These are phyloP conservation scores for Verticillium tricorpus DNA, from an alignment of 2,329 filamentous ascomycete species.

Conservation along the genomic window DNA sequence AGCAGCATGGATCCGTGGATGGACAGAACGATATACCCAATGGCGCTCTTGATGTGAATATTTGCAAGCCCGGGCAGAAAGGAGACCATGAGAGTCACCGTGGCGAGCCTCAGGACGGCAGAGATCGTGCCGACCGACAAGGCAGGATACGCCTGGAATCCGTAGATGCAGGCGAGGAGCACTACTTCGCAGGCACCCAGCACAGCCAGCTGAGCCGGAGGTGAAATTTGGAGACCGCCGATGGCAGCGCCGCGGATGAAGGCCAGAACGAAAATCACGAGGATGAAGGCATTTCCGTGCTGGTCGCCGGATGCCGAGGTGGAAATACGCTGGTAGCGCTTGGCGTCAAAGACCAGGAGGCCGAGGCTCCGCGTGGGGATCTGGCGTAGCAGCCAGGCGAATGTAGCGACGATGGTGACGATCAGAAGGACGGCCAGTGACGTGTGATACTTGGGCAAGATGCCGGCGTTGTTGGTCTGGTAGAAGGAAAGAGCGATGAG, in stretches of 20 bases:
- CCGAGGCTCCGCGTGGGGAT: slow-evolving; percentile 21
- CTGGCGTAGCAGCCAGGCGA: slow-evolving; percentile 23
- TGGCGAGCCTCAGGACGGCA: slow-evolving; percentile 43
- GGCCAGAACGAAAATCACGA: slow-evolving; percentile 59
- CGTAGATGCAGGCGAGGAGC: slow-evolving; percentile 35
- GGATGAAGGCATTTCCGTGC: slow-evolving; percentile 50
- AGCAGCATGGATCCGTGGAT: slow-evolving; percentile 62
- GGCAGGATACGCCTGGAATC: slow-evolving; percentile 10
- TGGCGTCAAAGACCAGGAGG: slow-evolving; percentile 42
- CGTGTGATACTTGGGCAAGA: slow-evolving; percentile 18
- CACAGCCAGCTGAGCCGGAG: slow-evolving; percentile 61
- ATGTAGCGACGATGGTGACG: slow-evolving; percentile 15
- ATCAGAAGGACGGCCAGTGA: slow-evolving; percentile 26
- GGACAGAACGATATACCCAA: slow-evolving; percentile 64
- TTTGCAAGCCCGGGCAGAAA: slow-evolving; percentile 59
- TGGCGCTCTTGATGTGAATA: slow-evolving; percentile 58
- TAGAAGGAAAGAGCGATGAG: slow-evolving; percentile 69
- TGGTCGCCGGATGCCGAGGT: background rate
- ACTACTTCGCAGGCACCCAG: slow-evolving; percentile 67
- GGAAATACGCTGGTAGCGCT: slow-evolving; percentile 62
- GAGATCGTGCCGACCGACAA: slow-evolving; percentile 9
- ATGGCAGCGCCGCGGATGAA: slow-evolving; percentile 63
- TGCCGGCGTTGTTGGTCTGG: slow-evolving; percentile 43
- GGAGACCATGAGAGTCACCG: slow-evolving; percentile 32
- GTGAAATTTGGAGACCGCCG: slow-evolving; percentile 54